These are phyloP conservation scores for Hypsizygus marmoreus DNA, from an alignment of 768 basidiomycete species.

Conservation along the genomic window DNA sequence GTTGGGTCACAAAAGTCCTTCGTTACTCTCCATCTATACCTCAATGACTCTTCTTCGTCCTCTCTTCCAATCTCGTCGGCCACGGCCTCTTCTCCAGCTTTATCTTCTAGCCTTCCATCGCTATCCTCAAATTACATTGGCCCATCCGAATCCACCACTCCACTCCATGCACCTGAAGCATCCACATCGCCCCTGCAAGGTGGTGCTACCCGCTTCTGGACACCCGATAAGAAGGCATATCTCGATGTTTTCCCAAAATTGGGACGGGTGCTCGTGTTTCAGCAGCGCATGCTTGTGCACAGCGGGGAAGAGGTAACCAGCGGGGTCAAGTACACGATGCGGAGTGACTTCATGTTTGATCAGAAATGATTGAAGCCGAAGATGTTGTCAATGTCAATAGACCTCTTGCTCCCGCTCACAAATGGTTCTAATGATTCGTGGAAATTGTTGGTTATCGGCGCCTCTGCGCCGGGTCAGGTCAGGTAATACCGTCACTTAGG, in stretches of 20 bases:
- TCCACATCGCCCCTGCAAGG: constrained; percentile 27
- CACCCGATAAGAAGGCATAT: constrained; percentile 36
- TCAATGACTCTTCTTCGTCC: constrained; percentile 32
- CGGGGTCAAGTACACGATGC: constrained; percentile 41
- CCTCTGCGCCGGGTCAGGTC: no score
- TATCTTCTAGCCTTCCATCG: not conserved
- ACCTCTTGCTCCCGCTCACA: no score
- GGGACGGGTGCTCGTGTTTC: constrained; percentile 42
- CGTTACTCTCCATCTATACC: constrained; percentile 45
- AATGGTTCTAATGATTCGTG: no score
- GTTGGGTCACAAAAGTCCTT: constrained; percentile 37
- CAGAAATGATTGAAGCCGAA: no score
- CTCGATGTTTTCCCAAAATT: constrained; percentile 39
- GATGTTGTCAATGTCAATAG: not conserved
- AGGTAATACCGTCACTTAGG: no score
- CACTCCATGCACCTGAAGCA: not conserved
- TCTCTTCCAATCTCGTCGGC: not conserved
- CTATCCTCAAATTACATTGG: not conserved
- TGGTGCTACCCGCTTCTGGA: constrained; percentile 44
- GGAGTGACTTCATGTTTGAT: constrained; percentile 40
- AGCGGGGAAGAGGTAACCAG: constrained; percentile 39
- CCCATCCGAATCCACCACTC: not conserved
- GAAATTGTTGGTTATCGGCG: no score
- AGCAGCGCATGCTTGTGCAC: constrained; percentile 42
- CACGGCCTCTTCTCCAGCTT: not conserved